Base-by-base conservation (phyloP, 2,329 filamentous ascomycete species). In the Laburnicola sp. region DNA sequence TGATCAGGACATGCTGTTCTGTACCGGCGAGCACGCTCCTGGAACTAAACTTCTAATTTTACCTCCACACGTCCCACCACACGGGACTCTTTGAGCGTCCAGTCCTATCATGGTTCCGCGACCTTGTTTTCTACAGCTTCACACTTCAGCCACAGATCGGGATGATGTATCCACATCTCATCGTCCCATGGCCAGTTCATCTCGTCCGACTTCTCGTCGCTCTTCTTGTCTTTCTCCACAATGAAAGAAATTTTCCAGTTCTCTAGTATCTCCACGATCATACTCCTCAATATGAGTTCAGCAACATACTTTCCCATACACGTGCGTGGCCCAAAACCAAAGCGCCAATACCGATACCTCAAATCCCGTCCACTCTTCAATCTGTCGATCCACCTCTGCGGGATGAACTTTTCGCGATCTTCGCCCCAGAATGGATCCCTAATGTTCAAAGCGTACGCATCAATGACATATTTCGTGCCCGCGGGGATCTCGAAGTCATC, bases 391-490 rank as follows among this genome's bases (percentile, higher is more conserved):
- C 43, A 62, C 28, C 59, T 48, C 11, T 47, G 35, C 1, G 76
- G 76, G 0, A 70, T 65, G 52, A 72, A 79, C 4, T 16, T 37
- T 3, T 59, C 39, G 16, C 56, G 52, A 54, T 78, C 75, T 0
- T 57, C 26, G 0, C 70, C 76, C 77, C 76, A 80, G 38, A 62
- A 69, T 4, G 58, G 49, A 44, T 75, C 68, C 4, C 59, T 58
- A 4, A 75, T 63, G 45, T 80, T 79, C n/a, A 79, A 57, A 2
- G 74, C 72, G 52, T 76, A 66, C 0, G 76, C 54, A 50, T 79
- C 77, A 1, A 79, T 70, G 2, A 79, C 59, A 42, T 77, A 73
- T 45, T 72, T 73, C 2, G 75, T 71, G 9, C 65, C 65, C 0
- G 62, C 65, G 0, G 76, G 76, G 42, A 78, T 16, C 6, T 34